A percentile compares a stretch with the other conserved stretches of the same genome.
Conservation (phyloP, 768 basidiomycete genomes). For the Pholiota molesta region DNA sequence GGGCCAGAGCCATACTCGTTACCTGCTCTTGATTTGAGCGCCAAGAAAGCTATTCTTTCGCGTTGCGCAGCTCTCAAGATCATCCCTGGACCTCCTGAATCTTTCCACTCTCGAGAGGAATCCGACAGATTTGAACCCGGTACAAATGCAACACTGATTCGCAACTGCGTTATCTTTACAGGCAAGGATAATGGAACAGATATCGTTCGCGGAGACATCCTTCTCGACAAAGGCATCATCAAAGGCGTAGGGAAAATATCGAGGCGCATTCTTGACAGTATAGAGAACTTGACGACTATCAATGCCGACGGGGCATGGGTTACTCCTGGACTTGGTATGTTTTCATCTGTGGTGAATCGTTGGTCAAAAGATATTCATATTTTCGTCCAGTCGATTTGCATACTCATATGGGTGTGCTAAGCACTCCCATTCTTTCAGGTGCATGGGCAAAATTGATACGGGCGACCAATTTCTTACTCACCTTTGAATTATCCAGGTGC, state of each 20-base stretch:
- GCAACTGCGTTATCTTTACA: slow-evolving; percentile 71
- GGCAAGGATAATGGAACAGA: slow-evolving; percentile 59
- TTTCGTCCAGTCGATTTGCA: slow-evolving; percentile 62
- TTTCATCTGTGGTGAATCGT: too few relatives aligned
- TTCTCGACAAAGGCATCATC: slow-evolving; percentile 69
- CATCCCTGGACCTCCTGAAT: slow-evolving; percentile 42
- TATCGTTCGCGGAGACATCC: slow-evolving; percentile 62
- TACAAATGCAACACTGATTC: slow-evolving; percentile 67
- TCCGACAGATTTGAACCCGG: slow-evolving; percentile 73
- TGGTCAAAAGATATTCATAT: neutral
- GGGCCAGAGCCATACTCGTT: neutral
- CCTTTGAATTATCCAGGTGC: slow-evolving; percentile 35
- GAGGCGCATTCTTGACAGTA: slow-evolving; percentile 34
- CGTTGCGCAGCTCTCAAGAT: slow-evolving; percentile 56
- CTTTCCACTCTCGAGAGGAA: slow-evolving; percentile 43
- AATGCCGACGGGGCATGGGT: slow-evolving; percentile 70
- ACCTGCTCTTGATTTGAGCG: neutral
- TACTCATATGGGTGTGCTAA: slow-evolving; percentile 78
- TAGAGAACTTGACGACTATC: slow-evolving; percentile 51
- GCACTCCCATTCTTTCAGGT: slow-evolving; percentile 60
- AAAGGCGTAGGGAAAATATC: slow-evolving; percentile 60
- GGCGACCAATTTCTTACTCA: neutral
- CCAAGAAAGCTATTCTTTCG: slow-evolving; percentile 35
- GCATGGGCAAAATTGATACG: neutral
- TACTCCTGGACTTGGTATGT: slow-evolving; percentile 64